Evolutionary conservation across 139 green algal genomes (phyloP), one percentile per base, ranked within the genome.

Genomic region (Asterochloris sp.): DNA sequence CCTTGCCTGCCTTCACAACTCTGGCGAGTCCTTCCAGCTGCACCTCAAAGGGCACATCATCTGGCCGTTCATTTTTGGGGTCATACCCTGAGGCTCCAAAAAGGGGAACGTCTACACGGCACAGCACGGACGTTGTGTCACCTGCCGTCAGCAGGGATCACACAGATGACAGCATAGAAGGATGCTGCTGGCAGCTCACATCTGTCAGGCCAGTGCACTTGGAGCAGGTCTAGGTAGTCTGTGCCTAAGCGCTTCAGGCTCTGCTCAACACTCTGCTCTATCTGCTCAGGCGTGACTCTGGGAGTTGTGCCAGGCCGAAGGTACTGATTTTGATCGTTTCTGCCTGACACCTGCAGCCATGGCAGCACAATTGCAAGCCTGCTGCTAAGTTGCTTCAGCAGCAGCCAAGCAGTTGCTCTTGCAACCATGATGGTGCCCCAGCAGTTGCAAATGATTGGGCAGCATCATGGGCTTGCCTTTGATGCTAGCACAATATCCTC

Each of bases 221-320:
- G 83, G 38, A 98, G 88, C 69, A 99, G 83, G 85, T 99, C 96
- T 24, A 99, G 86, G 83, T 98, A 85, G 82, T 98, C 95, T 0
- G 91, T 94, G 23, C 84, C 73, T 54, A 97, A 85, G 15, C 95
- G 83, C 78, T 84, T 19, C 66, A 98, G 88, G 75, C 83, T 93
- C 24, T 79, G 81, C 64, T 98, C 86, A 64, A 96, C 90, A 63
- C 82, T 89, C 82, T 93, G 86, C 78, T 89, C 62, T 13, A 98
- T 95, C 74, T 96, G 92, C 19, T 88, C 84, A 0, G 69, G 75
- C 15, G 89, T 86, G 17, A 97, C 81, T 62, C 91, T 85, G 6
- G 88, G 84, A 54, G 38, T 54, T 54, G 38, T 54, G 38, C 38
- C 38, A 54, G 38, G 38, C 38, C 38, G 38, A 54, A 54, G 38